These are phyloP conservation scores for Crithidia bombi DNA, from an alignment of 208 protist genomes.

Conservation along the genomic window DNA sequence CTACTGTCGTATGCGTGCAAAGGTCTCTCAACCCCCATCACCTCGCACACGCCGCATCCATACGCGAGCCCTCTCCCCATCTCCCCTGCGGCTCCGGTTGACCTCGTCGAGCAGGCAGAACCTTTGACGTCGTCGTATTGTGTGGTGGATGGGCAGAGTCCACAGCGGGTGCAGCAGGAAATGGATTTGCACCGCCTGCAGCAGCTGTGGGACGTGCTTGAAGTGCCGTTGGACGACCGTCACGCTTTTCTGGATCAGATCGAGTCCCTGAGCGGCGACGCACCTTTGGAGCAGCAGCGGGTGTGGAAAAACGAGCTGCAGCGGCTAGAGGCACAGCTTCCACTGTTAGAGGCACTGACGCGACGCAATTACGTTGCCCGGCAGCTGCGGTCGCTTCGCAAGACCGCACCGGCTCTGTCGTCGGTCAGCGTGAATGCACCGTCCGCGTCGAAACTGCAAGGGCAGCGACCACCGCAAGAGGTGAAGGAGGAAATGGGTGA, in stretches of 20 bases:
- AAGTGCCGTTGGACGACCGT: slow-evolving; percentile 47
- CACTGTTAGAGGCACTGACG: slow-evolving; percentile 73
- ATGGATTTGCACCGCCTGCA: slow-evolving; percentile 28
- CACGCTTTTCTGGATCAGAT: slow-evolving; percentile 25
- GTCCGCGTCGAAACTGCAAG: not conserved
- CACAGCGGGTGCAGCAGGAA: not conserved
- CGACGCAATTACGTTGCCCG: slow-evolving; percentile 68
- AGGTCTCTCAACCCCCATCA: slow-evolving; percentile 9
- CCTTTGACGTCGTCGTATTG: not conserved
- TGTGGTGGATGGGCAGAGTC: too few relatives aligned
- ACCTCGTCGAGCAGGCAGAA: not conserved
- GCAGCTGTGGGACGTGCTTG: slow-evolving; percentile 66
- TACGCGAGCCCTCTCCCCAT: not conserved
- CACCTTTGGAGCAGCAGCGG: slow-evolving; percentile 3
- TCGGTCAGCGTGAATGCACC: slow-evolving; percentile 1
- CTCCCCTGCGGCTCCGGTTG: slow-evolving; percentile 18
- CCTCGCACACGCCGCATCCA: not conserved
- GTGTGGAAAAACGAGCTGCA: slow-evolving; percentile 34
- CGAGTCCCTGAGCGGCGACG: not conserved
- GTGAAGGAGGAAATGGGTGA: not conserved
- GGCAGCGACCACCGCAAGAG: not conserved
- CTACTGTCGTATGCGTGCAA: too few relatives aligned
- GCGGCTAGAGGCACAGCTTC: slow-evolving; percentile 68
- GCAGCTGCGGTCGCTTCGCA: slow-evolving; percentile 19
- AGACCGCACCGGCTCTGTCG: slow-evolving; percentile 1